Percentiles rank a stretch among this genome's conserved stretches.
Evolutionary conservation across 495 filamentous ascomycete species (phyloP).

Genomic region (Penicillium longicatenatum): DNA sequence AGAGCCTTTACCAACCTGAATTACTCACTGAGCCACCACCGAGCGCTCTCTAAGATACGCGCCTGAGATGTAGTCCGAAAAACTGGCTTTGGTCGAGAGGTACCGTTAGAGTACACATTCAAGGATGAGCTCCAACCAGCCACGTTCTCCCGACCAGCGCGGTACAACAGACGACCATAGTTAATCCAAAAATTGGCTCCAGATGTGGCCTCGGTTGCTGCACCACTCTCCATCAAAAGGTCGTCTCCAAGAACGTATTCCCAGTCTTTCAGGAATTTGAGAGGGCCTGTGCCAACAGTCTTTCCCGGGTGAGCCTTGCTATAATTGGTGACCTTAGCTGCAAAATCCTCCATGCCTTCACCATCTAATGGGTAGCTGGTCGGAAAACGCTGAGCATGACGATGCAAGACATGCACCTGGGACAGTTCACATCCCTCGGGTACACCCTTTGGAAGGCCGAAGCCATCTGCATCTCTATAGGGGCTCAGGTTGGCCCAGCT

Average conservation of each 20-base stretch:
- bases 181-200: conserved; percentile 54
- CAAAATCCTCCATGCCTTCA: conserved; percentile 47
- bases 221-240: conserved; percentile 49
- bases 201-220: conserved; percentile 50
- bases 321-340: conserved; percentile 40
- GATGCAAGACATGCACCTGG: conserved; percentile 53
- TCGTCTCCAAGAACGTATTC: conserved; percentile 46
- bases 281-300: conserved; percentile 37
- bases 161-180: conserved; percentile 54
- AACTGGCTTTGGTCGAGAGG: conserved; percentile 43
- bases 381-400: conserved; percentile 56
- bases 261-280: conserved; percentile 54
- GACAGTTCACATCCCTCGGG: conserved; percentile 55
- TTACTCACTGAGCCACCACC: conserved; percentile 40
- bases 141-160: conserved; percentile 39
- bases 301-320: conserved; percentile 20
- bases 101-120: conserved; percentile 49
- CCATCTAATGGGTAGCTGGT: conserved; percentile 43
- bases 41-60: conserved; percentile 51
- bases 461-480: conserved; percentile 42
- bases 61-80: conserved; percentile 53
- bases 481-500: conserved; percentile 52
- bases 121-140: conserved; percentile 44
- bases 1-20: neutral
- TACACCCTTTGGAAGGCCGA: conserved; percentile 48